Conservation (phyloP, 176 grass and related monocot genomes). For the Cenchrus fungigraminus region DNA sequence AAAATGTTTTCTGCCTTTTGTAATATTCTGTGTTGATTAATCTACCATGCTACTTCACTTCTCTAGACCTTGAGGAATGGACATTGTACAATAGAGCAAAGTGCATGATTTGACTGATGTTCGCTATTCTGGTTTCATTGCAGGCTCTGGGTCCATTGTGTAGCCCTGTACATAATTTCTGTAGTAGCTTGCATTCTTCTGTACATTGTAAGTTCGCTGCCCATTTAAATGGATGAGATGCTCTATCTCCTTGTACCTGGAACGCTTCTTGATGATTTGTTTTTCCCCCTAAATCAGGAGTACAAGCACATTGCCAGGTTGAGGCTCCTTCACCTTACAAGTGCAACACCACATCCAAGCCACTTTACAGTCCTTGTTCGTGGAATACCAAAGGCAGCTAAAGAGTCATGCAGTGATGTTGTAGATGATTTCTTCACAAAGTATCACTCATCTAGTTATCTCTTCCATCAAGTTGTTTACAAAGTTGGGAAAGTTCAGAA, state of each 20-base stretch:
- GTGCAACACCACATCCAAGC: slow-evolving; percentile 55
- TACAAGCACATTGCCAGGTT: slow-evolving; percentile 76
- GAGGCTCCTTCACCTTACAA: slow-evolving; percentile 74
- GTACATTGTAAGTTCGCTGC: slow-evolving; percentile 73
- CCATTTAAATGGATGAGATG: background rate
- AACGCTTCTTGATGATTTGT: slow-evolving; percentile 1
- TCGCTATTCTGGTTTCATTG: slow-evolving; percentile 33
- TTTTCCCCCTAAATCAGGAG: slow-evolving; percentile 50
- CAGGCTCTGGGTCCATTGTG: slow-evolving; percentile 98
- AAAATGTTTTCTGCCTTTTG: slow-evolving; percentile 16
- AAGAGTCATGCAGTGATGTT: slow-evolving; percentile 63
- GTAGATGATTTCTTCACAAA: slow-evolving; percentile 81
- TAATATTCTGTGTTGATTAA: background rate
- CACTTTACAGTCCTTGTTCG: slow-evolving; percentile 91
- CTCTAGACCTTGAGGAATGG: slow-evolving; percentile 12
- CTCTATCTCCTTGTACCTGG: background rate
- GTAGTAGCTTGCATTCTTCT: slow-evolving; percentile 85
- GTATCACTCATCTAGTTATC: slow-evolving; percentile 90
- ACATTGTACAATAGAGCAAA: background rate
- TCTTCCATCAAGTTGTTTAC: slow-evolving; percentile 87
- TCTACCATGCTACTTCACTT: background rate
- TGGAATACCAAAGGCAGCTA: slow-evolving; percentile 69
- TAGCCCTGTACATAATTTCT: slow-evolving; percentile 85
- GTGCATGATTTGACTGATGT: background rate
- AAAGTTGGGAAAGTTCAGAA: slow-evolving; percentile 91